These are phyloP conservation scores for Naganishia sp. DNA, from an alignment of 1,284 basidiomycete species.

Conservation along the genomic window DNA sequence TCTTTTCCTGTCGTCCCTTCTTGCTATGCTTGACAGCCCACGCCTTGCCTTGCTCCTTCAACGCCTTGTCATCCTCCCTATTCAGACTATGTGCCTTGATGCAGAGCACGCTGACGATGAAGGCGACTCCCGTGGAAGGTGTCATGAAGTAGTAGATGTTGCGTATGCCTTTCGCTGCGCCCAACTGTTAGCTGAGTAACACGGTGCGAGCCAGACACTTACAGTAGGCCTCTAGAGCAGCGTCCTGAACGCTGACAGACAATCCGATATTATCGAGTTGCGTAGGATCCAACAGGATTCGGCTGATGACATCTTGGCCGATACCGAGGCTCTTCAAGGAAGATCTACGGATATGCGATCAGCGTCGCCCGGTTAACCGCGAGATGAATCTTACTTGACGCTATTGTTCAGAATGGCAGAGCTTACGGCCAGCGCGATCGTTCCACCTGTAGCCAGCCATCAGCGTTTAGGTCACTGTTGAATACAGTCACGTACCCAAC, in stretches of 20 bases:
- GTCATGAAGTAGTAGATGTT: slow-evolving; percentile 47
- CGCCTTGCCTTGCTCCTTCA: slow-evolving; percentile 49
- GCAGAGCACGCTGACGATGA: slow-evolving; percentile 45
- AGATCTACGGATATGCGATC: slow-evolving; percentile 9
- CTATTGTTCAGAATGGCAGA: slow-evolving; percentile 42
- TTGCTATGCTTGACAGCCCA: slow-evolving; percentile 45
- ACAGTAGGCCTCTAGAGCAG: slow-evolving; percentile 45
- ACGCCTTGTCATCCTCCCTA: slow-evolving; percentile 45
- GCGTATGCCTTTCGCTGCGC: slow-evolving; percentile 44
- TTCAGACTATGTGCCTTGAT: slow-evolving; percentile 45
- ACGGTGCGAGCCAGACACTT: slow-evolving; percentile 16
- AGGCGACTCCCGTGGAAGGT: slow-evolving; percentile 44
- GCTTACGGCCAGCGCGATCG: slow-evolving; percentile 41
- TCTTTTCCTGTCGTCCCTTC: slow-evolving; percentile 27
- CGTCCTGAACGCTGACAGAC: slow-evolving; percentile 30
- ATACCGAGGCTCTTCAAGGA: slow-evolving; percentile 9
- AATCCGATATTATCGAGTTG: slow-evolving; percentile 36
- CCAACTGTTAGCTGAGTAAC: background rate
- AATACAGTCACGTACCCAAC: slow-evolving; percentile 36
- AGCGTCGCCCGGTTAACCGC: background rate
- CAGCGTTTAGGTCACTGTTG: slow-evolving; percentile 33
- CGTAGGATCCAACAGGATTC: slow-evolving; percentile 44
- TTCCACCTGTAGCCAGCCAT: slow-evolving; percentile 11
- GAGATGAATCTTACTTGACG: slow-evolving; percentile 32
- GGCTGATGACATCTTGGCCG: slow-evolving; percentile 6